Conservation (phyloP, 148 eudicot genomes). For the Beta vulgaris region DNA sequence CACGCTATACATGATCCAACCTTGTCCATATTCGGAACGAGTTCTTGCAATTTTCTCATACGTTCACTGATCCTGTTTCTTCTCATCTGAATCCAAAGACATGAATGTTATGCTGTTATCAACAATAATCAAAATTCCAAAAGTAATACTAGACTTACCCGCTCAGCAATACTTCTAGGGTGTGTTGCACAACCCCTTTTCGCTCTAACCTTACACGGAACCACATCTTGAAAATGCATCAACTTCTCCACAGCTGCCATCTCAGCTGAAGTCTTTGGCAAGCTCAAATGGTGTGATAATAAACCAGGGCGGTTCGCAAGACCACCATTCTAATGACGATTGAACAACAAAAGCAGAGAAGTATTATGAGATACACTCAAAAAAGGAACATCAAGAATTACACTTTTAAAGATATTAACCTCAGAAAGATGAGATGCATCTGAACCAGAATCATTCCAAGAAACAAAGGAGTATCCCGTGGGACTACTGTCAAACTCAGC, state of each 20-base stretch:
- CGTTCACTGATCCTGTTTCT: slow-evolving; percentile 86
- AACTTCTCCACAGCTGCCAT: slow-evolving; percentile 67
- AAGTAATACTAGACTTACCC: slow-evolving; percentile 43
- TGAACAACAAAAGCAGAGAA: background rate
- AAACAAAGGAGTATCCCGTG: slow-evolving; percentile 38
- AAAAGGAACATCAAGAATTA: background rate
- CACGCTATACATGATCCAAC: slow-evolving; percentile 30
- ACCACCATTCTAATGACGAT: slow-evolving; percentile 43
- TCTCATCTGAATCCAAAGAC: slow-evolving; percentile 50
- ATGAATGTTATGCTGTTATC: too few species aligned
- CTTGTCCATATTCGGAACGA: slow-evolving; percentile 97
- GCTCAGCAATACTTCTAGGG: slow-evolving; percentile 95
- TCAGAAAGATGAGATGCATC: slow-evolving; percentile 35
- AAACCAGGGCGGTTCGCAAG: slow-evolving; percentile 33
- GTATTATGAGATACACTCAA: background rate
- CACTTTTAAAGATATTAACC: slow-evolving; percentile 29
- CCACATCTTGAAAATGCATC: slow-evolving; percentile 67
- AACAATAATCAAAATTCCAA: background rate
- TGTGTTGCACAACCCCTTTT: slow-evolving; percentile 97
- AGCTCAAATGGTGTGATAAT: slow-evolving; percentile 76
- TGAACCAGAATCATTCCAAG: slow-evolving; percentile 49
- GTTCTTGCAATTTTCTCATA: slow-evolving; percentile 86
- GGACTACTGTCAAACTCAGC: slow-evolving; percentile 30
- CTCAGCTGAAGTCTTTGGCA: slow-evolving; percentile 68
- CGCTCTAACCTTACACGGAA: slow-evolving; percentile 90